Percentiles rank a stretch among this genome's conserved stretches.
These are phyloP conservation scores for Vitis rupestris DNA, from an alignment of 164 flowering plant species.

Conservation along the genomic window DNA sequence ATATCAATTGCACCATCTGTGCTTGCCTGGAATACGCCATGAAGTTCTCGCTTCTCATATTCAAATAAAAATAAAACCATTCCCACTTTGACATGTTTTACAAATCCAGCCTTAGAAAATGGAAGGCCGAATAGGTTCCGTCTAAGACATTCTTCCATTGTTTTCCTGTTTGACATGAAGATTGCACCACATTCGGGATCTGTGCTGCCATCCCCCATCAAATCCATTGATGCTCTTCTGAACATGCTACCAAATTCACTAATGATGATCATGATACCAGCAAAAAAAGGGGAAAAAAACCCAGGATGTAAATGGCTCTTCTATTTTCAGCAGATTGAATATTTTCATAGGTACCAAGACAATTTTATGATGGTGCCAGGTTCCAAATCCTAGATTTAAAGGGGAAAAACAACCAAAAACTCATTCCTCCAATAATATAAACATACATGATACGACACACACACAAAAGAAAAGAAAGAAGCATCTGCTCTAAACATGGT, in stretches of 20 bases:
- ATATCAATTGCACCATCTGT: conserved; percentile 70
- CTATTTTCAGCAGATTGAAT: too few relatives aligned
- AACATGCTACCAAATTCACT: conserved; percentile 5
- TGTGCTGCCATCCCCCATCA: neutral
- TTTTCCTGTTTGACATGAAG: conserved; percentile 59
- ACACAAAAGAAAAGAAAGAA: too few relatives aligned
- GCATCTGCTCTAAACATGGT: too few relatives aligned
- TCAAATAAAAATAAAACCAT: conserved; percentile 79
- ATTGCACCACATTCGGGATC: conserved; percentile 62
- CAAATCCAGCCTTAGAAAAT: conserved; percentile 33
- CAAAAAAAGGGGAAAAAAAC: too few relatives aligned
- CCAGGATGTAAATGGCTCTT: too few relatives aligned
- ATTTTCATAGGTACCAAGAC: too few relatives aligned
- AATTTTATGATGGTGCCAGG: too few relatives aligned
- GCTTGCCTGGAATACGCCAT: conserved; percentile 64
- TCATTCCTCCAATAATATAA: too few relatives aligned
- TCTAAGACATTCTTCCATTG: conserved; percentile 55
- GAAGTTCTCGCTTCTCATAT: conserved; percentile 53
- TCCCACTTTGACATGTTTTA: conserved; percentile 54
- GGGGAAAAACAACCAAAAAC: too few relatives aligned
- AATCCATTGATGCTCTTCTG: conserved; percentile 3
- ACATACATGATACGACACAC: too few relatives aligned
- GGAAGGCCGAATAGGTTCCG: conserved; percentile 65
- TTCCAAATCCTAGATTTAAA: too few relatives aligned
- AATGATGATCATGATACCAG: neutral